phyloP scores from a whole-genome alignment of 306 rosid species.

The Cucurbita moschata region DNA sequence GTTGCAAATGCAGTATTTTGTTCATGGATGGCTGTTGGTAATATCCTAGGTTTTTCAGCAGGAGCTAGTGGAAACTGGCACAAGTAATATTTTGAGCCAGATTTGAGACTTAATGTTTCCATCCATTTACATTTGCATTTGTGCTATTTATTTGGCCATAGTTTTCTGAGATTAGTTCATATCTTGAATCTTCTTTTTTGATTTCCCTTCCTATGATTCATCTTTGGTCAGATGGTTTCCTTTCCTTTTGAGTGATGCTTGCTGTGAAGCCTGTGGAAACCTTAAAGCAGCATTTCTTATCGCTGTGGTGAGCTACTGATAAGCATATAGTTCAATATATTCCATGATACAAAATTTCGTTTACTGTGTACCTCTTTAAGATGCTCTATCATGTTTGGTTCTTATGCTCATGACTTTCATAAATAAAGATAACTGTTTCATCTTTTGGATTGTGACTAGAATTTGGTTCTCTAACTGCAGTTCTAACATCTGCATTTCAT shows the following conservation, averaged over 20 bases:
- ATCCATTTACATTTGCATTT: background rate
- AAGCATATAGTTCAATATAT: background rate
- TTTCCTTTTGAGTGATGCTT: constrained; percentile 67
- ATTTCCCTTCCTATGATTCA: constrained; percentile 13
- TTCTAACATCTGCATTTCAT: constrained; percentile 11
- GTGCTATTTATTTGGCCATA: background rate
- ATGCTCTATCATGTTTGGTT: background rate
- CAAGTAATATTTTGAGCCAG: constrained; percentile 35
- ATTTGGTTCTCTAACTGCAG: background rate
- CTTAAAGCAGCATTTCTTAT: constrained; percentile 97
- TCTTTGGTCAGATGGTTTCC: constrained; percentile 81
- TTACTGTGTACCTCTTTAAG: background rate
- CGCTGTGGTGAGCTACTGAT: constrained; percentile 72
- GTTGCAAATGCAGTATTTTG: constrained; percentile 89
- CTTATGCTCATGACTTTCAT: background rate
- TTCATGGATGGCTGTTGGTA: constrained; percentile 99
- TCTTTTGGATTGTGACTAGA: background rate
- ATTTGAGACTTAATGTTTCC: constrained; percentile 9
- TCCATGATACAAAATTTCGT: background rate
- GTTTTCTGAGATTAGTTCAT: background rate
- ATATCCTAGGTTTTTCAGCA: constrained; percentile 87
- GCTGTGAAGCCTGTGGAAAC: constrained; percentile 98
- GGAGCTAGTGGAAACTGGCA: constrained; percentile 97
- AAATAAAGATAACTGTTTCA: background rate
- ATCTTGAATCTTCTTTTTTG: background rate